Conservation (phyloP, 805 yeast species). For the Debaryomyces prosopidis region DNA sequence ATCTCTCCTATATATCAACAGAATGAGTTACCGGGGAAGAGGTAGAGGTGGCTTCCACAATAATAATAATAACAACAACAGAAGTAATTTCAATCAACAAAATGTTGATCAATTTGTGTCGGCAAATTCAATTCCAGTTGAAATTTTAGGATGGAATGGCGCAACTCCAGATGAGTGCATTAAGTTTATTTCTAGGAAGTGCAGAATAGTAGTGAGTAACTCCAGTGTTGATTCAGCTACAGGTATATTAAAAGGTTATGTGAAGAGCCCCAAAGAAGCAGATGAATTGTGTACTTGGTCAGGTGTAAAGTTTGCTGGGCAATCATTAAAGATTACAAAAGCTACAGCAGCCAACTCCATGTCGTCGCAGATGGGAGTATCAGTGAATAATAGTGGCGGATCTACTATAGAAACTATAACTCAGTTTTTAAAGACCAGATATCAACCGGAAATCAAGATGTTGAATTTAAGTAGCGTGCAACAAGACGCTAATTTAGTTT, state of each 20-base stretch:
- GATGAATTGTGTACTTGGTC: conserved; percentile 57
- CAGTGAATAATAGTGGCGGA: conserved; percentile 11
- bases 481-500: conserved; percentile 58
- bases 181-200: conserved; percentile 67
- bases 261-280: conserved; percentile 56
- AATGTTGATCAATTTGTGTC: conserved; percentile 27
- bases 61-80: conserved; percentile 15
- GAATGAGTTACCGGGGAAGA: conserved; percentile 42
- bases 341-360: conserved; percentile 15
- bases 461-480: conserved; percentile 68
- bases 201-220: conserved; percentile 55
- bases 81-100: conserved; percentile 15
- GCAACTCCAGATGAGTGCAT: conserved; percentile 70
- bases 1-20: neutral
- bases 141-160: conserved; percentile 79
- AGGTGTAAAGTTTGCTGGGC: conserved; percentile 84
- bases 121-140: conserved; percentile 49
- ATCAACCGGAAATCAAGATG: conserved; percentile 62
- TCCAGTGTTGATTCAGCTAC: conserved; percentile 48
- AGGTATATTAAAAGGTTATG: conserved; percentile 60
- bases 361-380: conserved; percentile 12
- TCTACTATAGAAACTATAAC: conserved; percentile 64
- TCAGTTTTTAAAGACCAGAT: conserved; percentile 63
- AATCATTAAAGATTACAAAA: conserved; percentile 55
- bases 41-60: conserved; percentile 29